Base-by-base conservation (phyloP, 768 basidiomycete genomes). In the Tylopilus plumbeoviolaceoides region DNA sequence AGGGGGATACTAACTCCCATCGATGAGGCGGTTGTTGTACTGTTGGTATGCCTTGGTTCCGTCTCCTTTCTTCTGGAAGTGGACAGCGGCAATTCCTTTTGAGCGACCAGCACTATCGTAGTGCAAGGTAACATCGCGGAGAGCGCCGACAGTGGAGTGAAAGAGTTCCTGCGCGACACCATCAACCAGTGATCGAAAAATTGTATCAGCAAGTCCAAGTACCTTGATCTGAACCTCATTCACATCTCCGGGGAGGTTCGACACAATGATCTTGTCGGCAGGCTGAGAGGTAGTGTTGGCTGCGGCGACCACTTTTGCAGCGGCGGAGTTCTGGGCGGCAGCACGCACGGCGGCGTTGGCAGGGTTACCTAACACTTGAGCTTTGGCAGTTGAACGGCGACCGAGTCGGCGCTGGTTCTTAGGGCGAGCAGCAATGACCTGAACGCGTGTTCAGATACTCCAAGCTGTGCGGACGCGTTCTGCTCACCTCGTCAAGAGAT, bases 11-110 rank as follows among this genome's bases (percentile, higher is more conserved):
- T 93, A 89, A 99, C 97, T 97, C 78, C 94, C 93, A 87, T 99
- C 97, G 84, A 99, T 95, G 76, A 98, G 89, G 70, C 97, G 88
- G 76, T 91, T 91, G 82, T 99, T 92, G 79, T 98, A 99, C 59
- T 91, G 83, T 63, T 88, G 80, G 72, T 85, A 94, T 3, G 97
- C 97, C 79, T 87, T 91, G 68, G 84, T 84, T 53, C 87, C 97
- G 65, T 95, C 92, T 53, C 93, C 95, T 65, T 85, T 87, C 64
- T 80, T 82, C 62, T 78, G 76, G 79, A 98, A 98, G 61, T 83
- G 77, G 53, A 99, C 87, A 14, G 87, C 81, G 33, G 95, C 95
- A 55, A 86, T 78, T 53, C 97, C 97, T 68, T 94, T 95, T 43
- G 91, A 94, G 62, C 88, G 85, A 44, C 97, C 97, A 53, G 77